Evolutionary conservation across 257 asterid genomes (phyloP), one percentile per base, ranked within the genome.

Genomic region (Knoxia roxburghii): DNA sequence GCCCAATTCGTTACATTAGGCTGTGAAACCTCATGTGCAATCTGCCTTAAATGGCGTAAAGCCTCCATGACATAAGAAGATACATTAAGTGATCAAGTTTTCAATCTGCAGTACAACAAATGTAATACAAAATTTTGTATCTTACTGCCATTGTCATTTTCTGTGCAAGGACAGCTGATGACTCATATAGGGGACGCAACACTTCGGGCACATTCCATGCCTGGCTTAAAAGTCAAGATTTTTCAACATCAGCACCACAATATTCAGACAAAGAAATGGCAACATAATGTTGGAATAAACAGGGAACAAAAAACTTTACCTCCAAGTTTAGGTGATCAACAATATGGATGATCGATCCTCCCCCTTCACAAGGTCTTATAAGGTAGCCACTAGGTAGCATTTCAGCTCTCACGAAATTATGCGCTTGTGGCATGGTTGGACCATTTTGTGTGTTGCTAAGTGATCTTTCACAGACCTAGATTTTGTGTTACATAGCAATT

Each of bases 161-260:
- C 64, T 90, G 97, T 50, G 97, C 91, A 33, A 90, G 89, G 51
- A 83, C 85, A 0, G 95, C 81, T 20, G 97, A 80, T 18, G 97
- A 90, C 70, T 88, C 96, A 33, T 90, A 90, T 40, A 90, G 91
- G 15, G 95, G 90, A 61, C 97, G 97, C 57, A 90, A 77, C 49
- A 90, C 97, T 82, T 90, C 97, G 6, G 97, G 97, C 65, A 88
- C 97, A 62, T 83, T 82, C 96, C 89, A 82, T 23, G 95, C 85
- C 97, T 90, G 68, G 65, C 49, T 6, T n/a, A 2, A 53, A 5
- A 10, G 53, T 12, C 21, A 24, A 54, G 17, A 21, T 24, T 27
- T 26, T 26, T 14, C 0, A 40, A 27, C 35, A 26, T 51, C 13
- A 50, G 55, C 27, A 17, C 43, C 24, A 21, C 15, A 17, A 26